A percentile compares a stretch with the other conserved stretches of the same genome.
phyloP scores from a whole-genome alignment of 1,284 basidiomycete genomes.

The Dichomitus squalens region DNA sequence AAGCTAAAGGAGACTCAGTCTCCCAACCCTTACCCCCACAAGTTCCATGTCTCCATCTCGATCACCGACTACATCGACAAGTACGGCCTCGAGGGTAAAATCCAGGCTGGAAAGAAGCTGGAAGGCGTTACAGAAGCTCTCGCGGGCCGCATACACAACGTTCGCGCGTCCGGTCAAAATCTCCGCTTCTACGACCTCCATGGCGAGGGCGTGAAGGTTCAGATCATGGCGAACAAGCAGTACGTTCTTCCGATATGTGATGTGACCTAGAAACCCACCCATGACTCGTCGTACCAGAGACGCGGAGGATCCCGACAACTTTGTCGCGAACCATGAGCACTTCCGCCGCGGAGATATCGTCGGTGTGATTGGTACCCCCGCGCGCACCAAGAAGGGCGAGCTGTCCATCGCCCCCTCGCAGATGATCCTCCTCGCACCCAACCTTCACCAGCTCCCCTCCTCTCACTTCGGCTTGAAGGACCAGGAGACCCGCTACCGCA shows the following conservation, averaged over 20 bases:
- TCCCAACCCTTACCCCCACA: slow-evolving; percentile 98
- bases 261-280: background rate
- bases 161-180: slow-evolving; percentile 83
- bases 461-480: slow-evolving; percentile 93
- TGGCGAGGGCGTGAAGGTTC: slow-evolving; percentile 91
- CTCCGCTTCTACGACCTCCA: slow-evolving; percentile 96
- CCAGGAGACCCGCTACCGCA: slow-evolving; percentile 96
- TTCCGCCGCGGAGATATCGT: slow-evolving; percentile 97
- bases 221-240: slow-evolving; percentile 94
- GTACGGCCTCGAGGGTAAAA: slow-evolving; percentile 77
- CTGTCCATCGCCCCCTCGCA: slow-evolving; percentile 86
- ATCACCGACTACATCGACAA: slow-evolving; percentile 77
- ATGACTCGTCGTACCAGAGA: slow-evolving; percentile 50
- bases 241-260: slow-evolving; percentile 41
- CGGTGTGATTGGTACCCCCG: slow-evolving; percentile 87
- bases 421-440: slow-evolving; percentile 92
- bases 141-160: slow-evolving; percentile 91
- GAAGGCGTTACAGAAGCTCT: slow-evolving; percentile 59
- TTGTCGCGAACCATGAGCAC: slow-evolving; percentile 77
- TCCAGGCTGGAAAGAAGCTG: slow-evolving; percentile 64
- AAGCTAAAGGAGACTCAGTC: slow-evolving; percentile 83
- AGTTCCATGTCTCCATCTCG: slow-evolving; percentile 91
- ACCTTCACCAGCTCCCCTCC: slow-evolving; percentile 94
- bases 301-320: slow-evolving; percentile 69
- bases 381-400: slow-evolving; percentile 96